phyloP scores from a whole-genome alignment of 2,329 filamentous ascomycete genomes.

The Leptosphaerulina australis region DNA sequence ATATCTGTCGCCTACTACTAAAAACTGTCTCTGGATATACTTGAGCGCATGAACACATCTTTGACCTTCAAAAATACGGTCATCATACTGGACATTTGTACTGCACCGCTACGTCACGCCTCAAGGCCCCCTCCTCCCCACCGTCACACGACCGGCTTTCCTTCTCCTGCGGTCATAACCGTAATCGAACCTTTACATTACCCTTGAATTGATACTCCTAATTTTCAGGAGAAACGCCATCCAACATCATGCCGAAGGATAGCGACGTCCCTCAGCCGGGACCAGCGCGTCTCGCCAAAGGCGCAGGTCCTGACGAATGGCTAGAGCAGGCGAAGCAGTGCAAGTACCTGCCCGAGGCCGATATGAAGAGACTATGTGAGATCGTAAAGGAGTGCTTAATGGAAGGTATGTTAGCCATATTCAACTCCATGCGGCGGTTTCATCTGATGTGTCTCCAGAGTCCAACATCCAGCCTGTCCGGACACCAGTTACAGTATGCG shows the following conservation, averaged over 20 bases:
- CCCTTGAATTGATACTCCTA: not conserved
- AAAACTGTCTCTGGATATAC: not conserved
- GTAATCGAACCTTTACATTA: not conserved
- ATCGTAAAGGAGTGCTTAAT: conserved; percentile 99
- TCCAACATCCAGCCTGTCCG: conserved; percentile 98
- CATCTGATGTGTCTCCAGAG: conserved; percentile 60
- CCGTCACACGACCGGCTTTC: conserved; percentile 38
- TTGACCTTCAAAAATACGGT: conserved; percentile 8
- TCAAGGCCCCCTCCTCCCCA: conserved; percentile 33
- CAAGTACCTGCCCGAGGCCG: conserved; percentile 91
- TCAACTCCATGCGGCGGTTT: not conserved
- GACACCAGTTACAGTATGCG: conserved; percentile 94
- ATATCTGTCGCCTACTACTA: conserved; percentile 2
- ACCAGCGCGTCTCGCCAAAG: conserved; percentile 80
- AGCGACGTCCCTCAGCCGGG: conserved; percentile 83
- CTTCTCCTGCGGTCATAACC: conserved; percentile 18
- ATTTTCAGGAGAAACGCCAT: not conserved
- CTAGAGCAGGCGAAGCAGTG: conserved; percentile 95
- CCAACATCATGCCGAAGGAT: conserved; percentile 54
- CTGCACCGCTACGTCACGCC: conserved; percentile 36
- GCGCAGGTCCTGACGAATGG: conserved; percentile 93
- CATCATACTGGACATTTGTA: conserved; percentile 26
- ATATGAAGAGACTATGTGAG: conserved; percentile 99
- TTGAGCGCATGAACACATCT: not conserved
- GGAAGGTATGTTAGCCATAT: conserved; percentile 70